Evolutionary conservation across 2,329 filamentous ascomycete species (phyloP), one percentile per base, ranked within the genome.

Genomic region (Cephalotrichum gorgonifer): DNA sequence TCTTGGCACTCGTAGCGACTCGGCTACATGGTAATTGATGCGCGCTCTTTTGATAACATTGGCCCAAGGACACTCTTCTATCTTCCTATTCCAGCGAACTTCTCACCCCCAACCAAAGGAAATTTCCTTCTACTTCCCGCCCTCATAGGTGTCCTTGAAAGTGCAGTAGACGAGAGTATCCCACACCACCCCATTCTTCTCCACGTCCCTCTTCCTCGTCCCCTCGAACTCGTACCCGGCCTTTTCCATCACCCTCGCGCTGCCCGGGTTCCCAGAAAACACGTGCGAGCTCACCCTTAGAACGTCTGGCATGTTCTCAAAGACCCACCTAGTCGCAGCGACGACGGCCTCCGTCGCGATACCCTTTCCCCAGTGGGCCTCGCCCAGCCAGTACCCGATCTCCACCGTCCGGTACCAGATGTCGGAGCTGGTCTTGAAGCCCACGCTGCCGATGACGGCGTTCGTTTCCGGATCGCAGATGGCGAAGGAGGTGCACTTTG

Each of bases 381-480:
- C 61, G 1, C 62, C 66, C 23, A 73, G 35, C 65, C 69, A 76
- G 60, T 77, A 78, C 4, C 74, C 75, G 1, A 78, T 6, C 60
- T 76, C 71, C 56, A 66, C 65, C 4, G 65, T 71, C 44, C 64
- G 62, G 53, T 63, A 64, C 51, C 72, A 62, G 54, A 70, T 60
- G 48, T 72, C 67, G 14, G 54, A 53, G 11, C 58, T 50, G 3
- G 60, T 53, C 39, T 60, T 60, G 39, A 74, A 55, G 33, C 72
- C 69, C 12, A 75, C 60, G 50, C 57, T 58, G 44, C 75, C 75
- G 8, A 67, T 57, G 46, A 65, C 62, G 8, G 60, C 59, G 49
- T 65, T 63, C 8, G 28, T 25, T 15, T 59, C 58, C 2, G 52
- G 51, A 23, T 57, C 47, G 55, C 56, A 64, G 51, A 74, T 61